Evolutionary conservation across 345 rosid genomes (phyloP), one percentile per base, ranked within the genome.

Genomic region (Euphorbia tirucalli): DNA sequence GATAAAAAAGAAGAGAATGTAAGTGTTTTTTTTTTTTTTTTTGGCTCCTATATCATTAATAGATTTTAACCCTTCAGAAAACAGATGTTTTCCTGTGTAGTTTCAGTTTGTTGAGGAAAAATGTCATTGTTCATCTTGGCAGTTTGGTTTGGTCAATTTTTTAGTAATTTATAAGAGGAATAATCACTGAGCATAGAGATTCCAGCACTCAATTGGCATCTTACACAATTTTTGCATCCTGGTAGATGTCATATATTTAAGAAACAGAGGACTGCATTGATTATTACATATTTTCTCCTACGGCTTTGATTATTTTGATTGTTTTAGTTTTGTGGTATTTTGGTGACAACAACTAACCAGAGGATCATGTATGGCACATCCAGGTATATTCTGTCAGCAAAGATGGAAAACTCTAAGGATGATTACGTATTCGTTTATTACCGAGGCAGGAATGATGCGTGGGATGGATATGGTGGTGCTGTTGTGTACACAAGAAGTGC

Each of bases 401-500:
- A 92, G 83, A 77, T 83, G 30, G 90, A 92, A 79, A 85, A 89
- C 59, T 84, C 83, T 69, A 84, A 78, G 0, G 93, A 92, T 16
- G 97, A 94, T 76, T 92, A 90, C 32, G 68, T 90, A 22, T 94
- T 92, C 55, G 95, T 93, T 59, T 93, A 94, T 71, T 94, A 94
- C 80, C 90, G 82, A 28, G 97, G 97, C 60, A 50, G 89, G 68
- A 94, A 94, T 67, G 96, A 94, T 83, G 98, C 97, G 48, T 94
- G 98, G 98, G 97, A 94, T 78, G 98, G 98, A 73, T 94, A 94
- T 48, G 97, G 96, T 0, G 98, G 98, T 62, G 95, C 97, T 1
- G 90, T 94, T 70, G 71, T 94, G n/a, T 94, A 94, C 82, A 94
- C 98, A 0, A 94, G 95, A 88, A 87, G 92, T 66, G 37, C 88